Conservation (phyloP, 768 basidiomycete genomes). For the Hemileccinum impolitum region DNA sequence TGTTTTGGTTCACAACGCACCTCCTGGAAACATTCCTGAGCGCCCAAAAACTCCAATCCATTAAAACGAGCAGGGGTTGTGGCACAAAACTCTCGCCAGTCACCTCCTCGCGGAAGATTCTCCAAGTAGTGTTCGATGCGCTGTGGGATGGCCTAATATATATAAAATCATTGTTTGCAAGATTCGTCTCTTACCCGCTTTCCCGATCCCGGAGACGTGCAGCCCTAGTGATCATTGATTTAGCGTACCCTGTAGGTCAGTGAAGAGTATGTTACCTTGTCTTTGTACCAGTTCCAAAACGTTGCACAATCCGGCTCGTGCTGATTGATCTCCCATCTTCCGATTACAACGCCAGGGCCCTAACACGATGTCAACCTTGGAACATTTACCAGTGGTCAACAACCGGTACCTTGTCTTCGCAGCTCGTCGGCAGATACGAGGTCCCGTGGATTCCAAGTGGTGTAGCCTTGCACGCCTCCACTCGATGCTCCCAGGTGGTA, state of each 20-base stretch:
- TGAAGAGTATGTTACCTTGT: slow-evolving; percentile 20
- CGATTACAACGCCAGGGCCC: slow-evolving; percentile 19
- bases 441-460: slow-evolving; percentile 23
- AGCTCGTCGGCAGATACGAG: slow-evolving; percentile 14
- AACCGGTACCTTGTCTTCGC: slow-evolving; percentile 20
- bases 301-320: slow-evolving; percentile 29
- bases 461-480: slow-evolving; percentile 27
- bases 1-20: slow-evolving; percentile 11
- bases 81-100: slow-evolving; percentile 33
- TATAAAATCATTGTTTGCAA: no score
- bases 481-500: slow-evolving; percentile 13
- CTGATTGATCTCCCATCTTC: slow-evolving; percentile 25
- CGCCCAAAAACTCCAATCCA: slow-evolving; percentile 23
- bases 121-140: slow-evolving; percentile 29
- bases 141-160: slow-evolving; percentile 8
- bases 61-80: slow-evolving; percentile 29
- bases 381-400: not conserved
- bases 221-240: slow-evolving; percentile 14
- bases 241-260: not conserved
- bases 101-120: slow-evolving; percentile 25
- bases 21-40: slow-evolving; percentile 20
- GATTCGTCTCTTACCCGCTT: slow-evolving; percentile 16
- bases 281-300: slow-evolving; percentile 27
- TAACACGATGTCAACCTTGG: slow-evolving; percentile 1
- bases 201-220: slow-evolving; percentile 20